Base-by-base conservation (phyloP, 2,329 filamentous ascomycete genomes). In the Arthrobotrys pseudoclavata region DNA sequence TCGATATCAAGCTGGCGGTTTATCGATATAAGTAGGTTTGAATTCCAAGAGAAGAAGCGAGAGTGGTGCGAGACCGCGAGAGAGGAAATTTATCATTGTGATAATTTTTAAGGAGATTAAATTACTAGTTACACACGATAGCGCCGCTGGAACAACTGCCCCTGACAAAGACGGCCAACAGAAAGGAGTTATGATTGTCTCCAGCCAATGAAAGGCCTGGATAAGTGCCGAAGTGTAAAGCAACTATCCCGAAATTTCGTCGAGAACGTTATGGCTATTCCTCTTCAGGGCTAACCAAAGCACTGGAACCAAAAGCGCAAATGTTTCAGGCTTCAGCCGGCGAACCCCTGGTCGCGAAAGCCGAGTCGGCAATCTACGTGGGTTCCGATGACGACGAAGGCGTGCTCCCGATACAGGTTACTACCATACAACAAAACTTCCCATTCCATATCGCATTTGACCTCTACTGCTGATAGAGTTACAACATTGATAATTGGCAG, bases 291-390 rank as follows among this genome's bases (percentile, higher is more conserved):
- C 13, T 40, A 42, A 48, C 37, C n/a, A 40, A 4, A 10, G n/a
- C 22, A 4, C 10, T 10, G 37, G 60, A 34, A 63, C 60, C 60
- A 63, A 63, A 62, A 63, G 40, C 24, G 60, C 60, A 63, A 29
- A 40, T 40, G 60, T 63, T 63, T 63, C 60, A 63, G 60, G 40
- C 40, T 31, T 48, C 52, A 57, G 57, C 57, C 57, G 57, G 37
- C 37, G 42, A 48, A 20, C 40, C 40, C 37, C 40, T 48, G 10
- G 57, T 48, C 40, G 26, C 24, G 15, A 10, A 47, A 63, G 13
- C 53, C 22, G 55, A 48, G 18, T 62, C 57, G 57, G 37, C 4
- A 57, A 53, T 31, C 50, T 6, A 18, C 4, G 20, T 15, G 12
- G 47, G 42, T 47, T 18, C n/a, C 18, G 42, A 18, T 20, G 42